Base-by-base conservation (phyloP, 2,329 filamentous ascomycete species). In the Penicillium sp. region DNA sequence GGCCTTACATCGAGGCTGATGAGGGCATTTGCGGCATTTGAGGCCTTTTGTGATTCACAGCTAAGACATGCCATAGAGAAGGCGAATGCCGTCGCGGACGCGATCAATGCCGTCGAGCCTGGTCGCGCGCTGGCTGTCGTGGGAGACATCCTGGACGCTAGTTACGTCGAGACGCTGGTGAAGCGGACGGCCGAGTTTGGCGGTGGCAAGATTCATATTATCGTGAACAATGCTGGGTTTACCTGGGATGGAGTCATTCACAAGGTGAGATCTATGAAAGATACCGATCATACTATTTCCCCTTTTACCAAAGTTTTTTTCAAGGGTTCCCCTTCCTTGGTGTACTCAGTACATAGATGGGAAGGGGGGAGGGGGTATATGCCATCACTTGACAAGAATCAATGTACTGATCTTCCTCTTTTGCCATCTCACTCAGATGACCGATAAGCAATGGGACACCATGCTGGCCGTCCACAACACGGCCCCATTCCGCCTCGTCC, bases 221-320 rank as follows among this genome's bases (percentile, higher is more conserved):
- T 96, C 59, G 90, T 96, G 61, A 96, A 96, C 79, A 96, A 96
- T 75, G 93, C 92, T 0, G 92, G 92, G 45, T 96, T 92, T 79
- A 96, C 93, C 0, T 96, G 92, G 91, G 93, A 97, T 76, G 93
- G 89, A 6, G 92, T 96, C 42, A 92, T 96, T 67, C 91, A 96
- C 83, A 96, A 95, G 79, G 83, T 85, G 25, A 14, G 58, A 66
- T 49, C 6, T 14, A 5, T 14, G 35, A 6, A 37, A 37, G 13
- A 37, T 37, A 37, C 13, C 5, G 33, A 2, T 33, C 1, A 33
- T 14, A 37, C 35, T 37, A 37, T 37, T 1, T 13, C 4, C 35
- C 35, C 35, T 14, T 11, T 55, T 22, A 22, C 19, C 19, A 22
- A 22, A 22, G 28, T 49, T 3, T 1, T 1, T 16, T 14, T 3